Evolutionary conservation across 1,284 basidiomycete genomes (phyloP), one percentile per base, ranked within the genome.

Genomic region (Coniophora puteana): DNA sequence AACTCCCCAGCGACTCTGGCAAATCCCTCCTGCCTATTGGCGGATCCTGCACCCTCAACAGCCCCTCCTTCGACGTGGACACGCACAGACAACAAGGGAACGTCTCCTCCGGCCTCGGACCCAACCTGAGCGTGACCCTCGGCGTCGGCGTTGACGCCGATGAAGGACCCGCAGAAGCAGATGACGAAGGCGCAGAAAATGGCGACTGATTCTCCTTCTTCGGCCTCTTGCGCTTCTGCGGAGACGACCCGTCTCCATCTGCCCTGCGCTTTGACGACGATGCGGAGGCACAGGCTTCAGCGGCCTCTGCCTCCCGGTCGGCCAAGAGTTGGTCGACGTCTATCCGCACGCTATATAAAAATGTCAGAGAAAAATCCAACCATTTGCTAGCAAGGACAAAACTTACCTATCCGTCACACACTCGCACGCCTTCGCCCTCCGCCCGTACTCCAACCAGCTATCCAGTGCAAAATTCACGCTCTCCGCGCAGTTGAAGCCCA

Each of bases 391-490:
- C 11, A 36, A 37, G 18, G 23, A 43, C 23, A 10, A 38, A 23
- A 38, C 6, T 55, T 53, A 89, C 90, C 89, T 92, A 58, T 90
- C 89, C 36, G 71, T 68, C 24, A 95, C 77, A 55, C 93, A 97
- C 48, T 81, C 68, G 57, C 93, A 97, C 2, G 76, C 81, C 53
- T 88, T 85, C 1, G 89, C 93, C 47, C 76, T 79, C 46, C 84
- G 72, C 4, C 93, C 95, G 17, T 95, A 67, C 38, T 95, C 91
- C 8, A 98, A 66, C 95, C 95, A 99, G 45, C 85, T 89, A 16
- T 97, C 90, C 20, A 98, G 73, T 0, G 96, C 96, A 63, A 99
- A 99, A 62, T 99, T 99, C 55, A 97, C 92, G 50, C 89, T 93
- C 66, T 99, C 96, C 3, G 95, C 95, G 55, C 95, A 98, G 59